A percentile compares a stretch with the other conserved stretches of the same genome.
Evolutionary conservation across 345 rosid species (phyloP).

Genomic region (Eucalyptus tenuipes): DNA sequence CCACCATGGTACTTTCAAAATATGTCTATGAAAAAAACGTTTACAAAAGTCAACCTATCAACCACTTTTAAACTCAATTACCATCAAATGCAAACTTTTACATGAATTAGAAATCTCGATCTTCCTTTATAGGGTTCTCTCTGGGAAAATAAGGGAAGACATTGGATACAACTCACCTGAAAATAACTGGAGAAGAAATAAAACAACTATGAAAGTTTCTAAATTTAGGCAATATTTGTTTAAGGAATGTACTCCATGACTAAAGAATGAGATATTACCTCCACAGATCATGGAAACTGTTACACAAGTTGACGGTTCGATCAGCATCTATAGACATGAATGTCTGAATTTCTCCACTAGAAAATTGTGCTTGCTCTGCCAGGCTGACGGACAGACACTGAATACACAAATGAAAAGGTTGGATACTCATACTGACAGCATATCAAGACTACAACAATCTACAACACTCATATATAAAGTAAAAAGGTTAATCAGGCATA

Average conservation of each 20-base stretch:
- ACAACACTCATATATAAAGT: background rate
- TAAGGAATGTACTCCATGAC: background rate
- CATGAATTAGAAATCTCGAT: background rate
- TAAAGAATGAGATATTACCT: slow-evolving; percentile 36
- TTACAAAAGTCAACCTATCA: background rate
- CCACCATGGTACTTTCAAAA: background rate
- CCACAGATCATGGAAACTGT: slow-evolving; percentile 93
- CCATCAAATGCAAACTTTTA: background rate
- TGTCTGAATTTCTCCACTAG: slow-evolving; percentile 93
- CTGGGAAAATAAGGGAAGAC: background rate
- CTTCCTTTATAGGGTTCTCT: background rate
- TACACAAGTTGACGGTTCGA: slow-evolving; percentile 71
- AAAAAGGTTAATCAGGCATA: background rate
- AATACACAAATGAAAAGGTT: slow-evolving; percentile 4
- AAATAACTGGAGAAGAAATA: background rate
- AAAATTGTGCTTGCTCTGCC: slow-evolving; percentile 66
- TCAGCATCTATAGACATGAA: slow-evolving; percentile 98
- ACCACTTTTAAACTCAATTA: background rate
- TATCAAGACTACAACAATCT: background rate
- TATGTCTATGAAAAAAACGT: background rate
- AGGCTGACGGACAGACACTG: slow-evolving; percentile 69
- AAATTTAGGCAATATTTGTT: background rate
- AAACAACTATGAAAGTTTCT: background rate
- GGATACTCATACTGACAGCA: background rate
- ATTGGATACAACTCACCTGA: background rate